A percentile compares a stretch with the other conserved stretches of the same genome.
Conservation (phyloP, 345 rosid species). For the Xanthoceras sorbifolium region DNA sequence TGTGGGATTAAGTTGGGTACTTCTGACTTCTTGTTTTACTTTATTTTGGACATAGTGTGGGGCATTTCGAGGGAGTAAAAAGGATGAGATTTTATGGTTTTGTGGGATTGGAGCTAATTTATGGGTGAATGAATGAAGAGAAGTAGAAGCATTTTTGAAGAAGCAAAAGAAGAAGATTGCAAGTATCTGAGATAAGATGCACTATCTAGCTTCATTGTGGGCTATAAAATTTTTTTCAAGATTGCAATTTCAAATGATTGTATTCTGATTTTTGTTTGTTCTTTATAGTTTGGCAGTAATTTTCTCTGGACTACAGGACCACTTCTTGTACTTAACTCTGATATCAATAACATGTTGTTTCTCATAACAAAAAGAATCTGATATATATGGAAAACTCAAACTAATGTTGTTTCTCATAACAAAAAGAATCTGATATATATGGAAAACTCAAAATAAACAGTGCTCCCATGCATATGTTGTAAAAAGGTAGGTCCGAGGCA, state of each 20-base stretch:
- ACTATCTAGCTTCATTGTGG: not conserved
- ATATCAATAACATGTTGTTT: not conserved
- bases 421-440: not conserved
- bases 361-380: not conserved
- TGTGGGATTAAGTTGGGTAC: too few relatives aligned
- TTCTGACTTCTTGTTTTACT: too few relatives aligned
- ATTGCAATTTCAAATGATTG: not conserved
- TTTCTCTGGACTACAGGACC: not conserved
- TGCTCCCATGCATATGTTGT: not conserved
- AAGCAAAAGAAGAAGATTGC: too few relatives aligned
- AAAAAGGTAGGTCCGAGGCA: not conserved
- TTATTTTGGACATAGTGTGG: too few relatives aligned
- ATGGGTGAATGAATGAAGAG: too few relatives aligned
- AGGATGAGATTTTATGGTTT: too few relatives aligned
- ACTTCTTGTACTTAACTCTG: not conserved
- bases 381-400: too few relatives aligned
- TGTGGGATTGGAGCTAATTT: too few relatives aligned
- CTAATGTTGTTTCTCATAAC: not conserved
- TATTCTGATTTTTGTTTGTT: not conserved
- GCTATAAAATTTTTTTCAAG: not conserved
- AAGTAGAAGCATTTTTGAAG: too few relatives aligned
- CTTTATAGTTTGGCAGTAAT: not conserved
- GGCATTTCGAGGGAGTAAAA: too few relatives aligned
- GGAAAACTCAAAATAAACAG: not conserved
- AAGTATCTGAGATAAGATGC: too few relatives aligned